phyloP scores from a whole-genome alignment of 1,284 basidiomycete genomes.

The Apiotrichum laibachii region DNA sequence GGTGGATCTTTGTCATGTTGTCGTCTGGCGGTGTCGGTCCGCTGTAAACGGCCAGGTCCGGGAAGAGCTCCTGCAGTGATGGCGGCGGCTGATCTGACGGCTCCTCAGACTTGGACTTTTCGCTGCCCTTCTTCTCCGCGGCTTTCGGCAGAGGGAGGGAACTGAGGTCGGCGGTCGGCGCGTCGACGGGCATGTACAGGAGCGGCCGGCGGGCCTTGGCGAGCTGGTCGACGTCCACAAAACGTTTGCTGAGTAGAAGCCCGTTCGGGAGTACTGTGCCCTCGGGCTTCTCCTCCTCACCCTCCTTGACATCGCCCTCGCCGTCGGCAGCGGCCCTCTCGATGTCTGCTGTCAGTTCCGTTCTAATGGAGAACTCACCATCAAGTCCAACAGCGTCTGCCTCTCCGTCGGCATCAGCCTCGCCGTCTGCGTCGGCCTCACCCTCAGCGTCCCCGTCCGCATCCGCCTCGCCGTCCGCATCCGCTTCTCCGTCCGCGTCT shows the following conservation, averaged over 20 bases:
- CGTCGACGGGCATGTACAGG: constrained; percentile 33
- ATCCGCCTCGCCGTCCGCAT: constrained; percentile 15
- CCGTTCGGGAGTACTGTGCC: constrained; percentile 37
- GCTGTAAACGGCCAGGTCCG: constrained; percentile 55
- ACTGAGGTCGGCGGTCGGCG: constrained; percentile 37
- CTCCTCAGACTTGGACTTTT: not conserved
- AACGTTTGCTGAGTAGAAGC: constrained; percentile 39
- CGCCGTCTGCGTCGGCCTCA: constrained; percentile 25
- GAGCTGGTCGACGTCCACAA: constrained; percentile 35
- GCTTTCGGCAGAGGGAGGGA: constrained; percentile 19
- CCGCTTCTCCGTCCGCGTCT: constrained; percentile 19
- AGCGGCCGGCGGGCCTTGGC: constrained; percentile 33
- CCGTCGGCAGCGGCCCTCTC: constrained; percentile 13
- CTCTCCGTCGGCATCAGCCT: constrained; percentile 35
- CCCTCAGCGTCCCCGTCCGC: constrained; percentile 40
- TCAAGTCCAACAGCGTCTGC: constrained; percentile 33
- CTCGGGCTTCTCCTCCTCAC: constrained; percentile 21
- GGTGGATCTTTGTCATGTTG: constrained; percentile 44
- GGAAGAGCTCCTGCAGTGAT: constrained; percentile 53
- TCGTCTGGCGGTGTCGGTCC: constrained; percentile 44
- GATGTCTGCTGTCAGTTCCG: constrained; percentile 15
- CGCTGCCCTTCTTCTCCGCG: constrained; percentile 1
- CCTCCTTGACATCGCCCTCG: constrained; percentile 18
- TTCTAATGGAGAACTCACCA: constrained; percentile 22
- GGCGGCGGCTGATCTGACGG: constrained; percentile 21